Conservation (phyloP, 495 filamentous ascomycete species). For the Clohesyomyces aquaticus region DNA sequence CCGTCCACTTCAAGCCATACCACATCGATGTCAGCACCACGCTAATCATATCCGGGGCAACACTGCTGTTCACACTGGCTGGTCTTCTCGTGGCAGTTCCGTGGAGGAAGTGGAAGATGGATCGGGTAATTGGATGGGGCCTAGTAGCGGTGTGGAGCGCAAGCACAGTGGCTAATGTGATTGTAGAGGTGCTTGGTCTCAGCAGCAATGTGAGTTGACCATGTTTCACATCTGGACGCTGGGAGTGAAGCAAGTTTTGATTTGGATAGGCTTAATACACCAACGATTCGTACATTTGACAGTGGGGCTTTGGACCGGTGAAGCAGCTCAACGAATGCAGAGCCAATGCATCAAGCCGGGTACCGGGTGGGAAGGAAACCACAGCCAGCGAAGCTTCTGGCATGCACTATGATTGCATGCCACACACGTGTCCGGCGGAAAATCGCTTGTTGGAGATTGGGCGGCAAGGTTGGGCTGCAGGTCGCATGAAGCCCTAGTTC, state of each 20-base stretch:
- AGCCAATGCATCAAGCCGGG: constrained; percentile 7
- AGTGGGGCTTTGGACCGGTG: constrained; percentile 18
- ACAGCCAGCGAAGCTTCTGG: constrained; percentile 26
- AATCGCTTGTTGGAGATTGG: constrained; percentile 29
- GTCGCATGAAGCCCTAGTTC: constrained; percentile 12
- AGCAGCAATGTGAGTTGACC: constrained; percentile 23
- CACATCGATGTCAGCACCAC: constrained; percentile 82
- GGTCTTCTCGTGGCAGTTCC: constrained; percentile 81
- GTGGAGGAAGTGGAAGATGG: constrained; percentile 86
- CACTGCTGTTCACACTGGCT: constrained; percentile 78
- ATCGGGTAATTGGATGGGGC: constrained; percentile 76
- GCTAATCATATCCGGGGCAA: constrained; percentile 77
- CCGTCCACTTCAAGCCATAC: constrained; percentile 56
- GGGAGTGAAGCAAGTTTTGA: neutral
- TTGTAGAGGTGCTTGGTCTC: constrained; percentile 65
- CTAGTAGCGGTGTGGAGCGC: constrained; percentile 81
- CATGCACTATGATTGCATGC: constrained; percentile 16
- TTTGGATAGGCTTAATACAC: constrained; percentile 26
- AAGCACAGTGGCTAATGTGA: constrained; percentile 82
- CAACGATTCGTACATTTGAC: constrained; percentile 1
- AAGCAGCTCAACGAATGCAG: constrained; percentile 3
- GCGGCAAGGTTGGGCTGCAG: constrained; percentile 31
- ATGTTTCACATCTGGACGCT: constrained; percentile 19
- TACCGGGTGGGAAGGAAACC: neutral
- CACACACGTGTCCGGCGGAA: constrained; percentile 31